Percentiles rank a stretch among this genome's conserved stretches.
Evolutionary conservation across 805 yeast species (phyloP).

Genomic region (Lipomyces orientalis): DNA sequence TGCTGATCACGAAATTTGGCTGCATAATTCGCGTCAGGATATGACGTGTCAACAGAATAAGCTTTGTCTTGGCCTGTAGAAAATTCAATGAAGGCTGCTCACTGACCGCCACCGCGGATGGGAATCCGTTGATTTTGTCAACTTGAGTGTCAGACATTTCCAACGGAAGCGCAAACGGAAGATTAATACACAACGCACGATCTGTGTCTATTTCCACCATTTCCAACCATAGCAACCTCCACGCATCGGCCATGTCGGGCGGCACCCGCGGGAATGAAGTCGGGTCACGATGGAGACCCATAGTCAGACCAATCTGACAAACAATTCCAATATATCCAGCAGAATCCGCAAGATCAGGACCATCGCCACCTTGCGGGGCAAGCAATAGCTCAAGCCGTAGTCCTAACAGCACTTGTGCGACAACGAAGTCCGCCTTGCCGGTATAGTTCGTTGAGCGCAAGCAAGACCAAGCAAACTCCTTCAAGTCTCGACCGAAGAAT

Average conservation of each 20-base stretch:
- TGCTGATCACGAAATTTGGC: slow-evolving; percentile 12
- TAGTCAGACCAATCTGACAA: slow-evolving; percentile 39
- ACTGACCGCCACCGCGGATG: slow-evolving; percentile 5
- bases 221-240: slow-evolving; percentile 42
- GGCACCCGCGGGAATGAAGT: slow-evolving; percentile 33
- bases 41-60: slow-evolving; percentile 20
- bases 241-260: slow-evolving; percentile 30
- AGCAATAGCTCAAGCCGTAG: slow-evolving; percentile 38
- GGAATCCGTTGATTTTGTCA: slow-evolving; percentile 9
- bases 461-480: slow-evolving; percentile 30
- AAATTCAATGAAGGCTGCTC: slow-evolving; percentile 31
- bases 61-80: slow-evolving; percentile 18
- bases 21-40: slow-evolving; percentile 11
- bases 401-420: slow-evolving; percentile 33
- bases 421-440: slow-evolving; percentile 26
- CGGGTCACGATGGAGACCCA: slow-evolving; percentile 45
- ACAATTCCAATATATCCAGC: slow-evolving; percentile 35
- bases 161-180: slow-evolving; percentile 30
- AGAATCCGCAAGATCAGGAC: slow-evolving; percentile 35
- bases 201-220: slow-evolving; percentile 38
- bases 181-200: slow-evolving; percentile 32
- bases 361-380: slow-evolving; percentile 37
- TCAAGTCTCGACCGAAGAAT: slow-evolving; percentile 16
- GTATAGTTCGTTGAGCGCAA: slow-evolving; percentile 25
- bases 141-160: slow-evolving; percentile 31